phyloP scores from a whole-genome alignment of 306 rosid genomes.

The Canavalia gladiata region DNA sequence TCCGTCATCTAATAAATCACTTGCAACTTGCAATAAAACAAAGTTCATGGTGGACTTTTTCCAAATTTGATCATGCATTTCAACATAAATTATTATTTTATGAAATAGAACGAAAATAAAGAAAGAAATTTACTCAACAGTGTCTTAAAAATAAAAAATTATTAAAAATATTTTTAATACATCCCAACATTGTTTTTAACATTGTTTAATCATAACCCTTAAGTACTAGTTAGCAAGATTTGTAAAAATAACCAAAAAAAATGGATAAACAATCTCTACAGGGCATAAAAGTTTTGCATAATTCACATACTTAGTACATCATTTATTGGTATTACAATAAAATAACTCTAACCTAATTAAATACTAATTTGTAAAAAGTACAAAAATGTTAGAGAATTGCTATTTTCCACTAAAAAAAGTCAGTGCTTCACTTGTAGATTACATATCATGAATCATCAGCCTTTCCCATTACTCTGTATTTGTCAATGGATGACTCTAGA shows the following conservation, averaged over 20 bases:
- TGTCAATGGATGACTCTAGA: constrained; percentile 45
- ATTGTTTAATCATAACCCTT: no score
- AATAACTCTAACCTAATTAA: constrained; percentile 32
- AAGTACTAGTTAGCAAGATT: no score
- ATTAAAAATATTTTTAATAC: no score
- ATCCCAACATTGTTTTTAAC: no score
- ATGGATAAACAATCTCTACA: background rate
- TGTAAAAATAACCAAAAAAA: background rate
- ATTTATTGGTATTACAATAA: constrained; percentile 47
- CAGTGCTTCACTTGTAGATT: constrained; percentile 24
- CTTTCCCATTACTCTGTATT: background rate
- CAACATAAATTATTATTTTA: constrained; percentile 28
- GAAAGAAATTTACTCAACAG: background rate
- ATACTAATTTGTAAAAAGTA: constrained; percentile 14
- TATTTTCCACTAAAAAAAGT: constrained; percentile 38
- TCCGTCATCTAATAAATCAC: constrained; percentile 30
- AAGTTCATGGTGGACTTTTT: constrained; percentile 24
- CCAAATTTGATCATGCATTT: constrained; percentile 33
- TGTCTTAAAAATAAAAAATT: no score
- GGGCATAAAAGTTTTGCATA: background rate
- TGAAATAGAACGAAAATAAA: no score
- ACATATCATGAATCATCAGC: background rate
- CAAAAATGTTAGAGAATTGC: constrained; percentile 44
- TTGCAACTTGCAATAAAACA: constrained; percentile 43
- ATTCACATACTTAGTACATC: constrained; percentile 8